Evolutionary conservation across 2,329 filamentous ascomycete genomes (phyloP).

Genomic region (Apiospora arundinis): DNA sequence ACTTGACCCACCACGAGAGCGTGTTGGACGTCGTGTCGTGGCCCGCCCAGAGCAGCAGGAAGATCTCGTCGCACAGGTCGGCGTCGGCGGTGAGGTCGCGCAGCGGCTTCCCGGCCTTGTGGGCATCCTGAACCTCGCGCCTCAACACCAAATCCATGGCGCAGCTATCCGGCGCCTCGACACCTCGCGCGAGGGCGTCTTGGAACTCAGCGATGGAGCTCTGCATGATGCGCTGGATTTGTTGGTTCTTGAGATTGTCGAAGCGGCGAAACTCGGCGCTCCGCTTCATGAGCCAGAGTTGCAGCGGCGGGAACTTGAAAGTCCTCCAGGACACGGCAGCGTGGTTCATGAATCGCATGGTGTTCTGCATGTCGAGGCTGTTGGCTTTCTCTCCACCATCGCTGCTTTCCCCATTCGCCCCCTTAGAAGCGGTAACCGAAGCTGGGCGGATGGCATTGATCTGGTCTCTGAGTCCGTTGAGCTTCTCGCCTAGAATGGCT

Average conservation of each 20-base stretch:
- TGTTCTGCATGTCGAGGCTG: slow-evolving; percentile 27
- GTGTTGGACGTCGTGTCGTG: slow-evolving; percentile 53
- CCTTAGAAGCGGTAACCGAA: neutral
- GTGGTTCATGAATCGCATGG: slow-evolving; percentile 27
- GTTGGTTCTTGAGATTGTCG: slow-evolving; percentile 29
- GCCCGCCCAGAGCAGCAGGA: slow-evolving; percentile 34
- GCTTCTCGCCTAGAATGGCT: neutral
- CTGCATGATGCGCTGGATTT: slow-evolving; percentile 32
- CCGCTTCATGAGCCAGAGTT: slow-evolving; percentile 25
- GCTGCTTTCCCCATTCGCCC: neutral
- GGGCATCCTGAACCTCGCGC: slow-evolving; percentile 40
- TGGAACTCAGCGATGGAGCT: slow-evolving; percentile 32
- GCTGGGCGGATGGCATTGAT: neutral
- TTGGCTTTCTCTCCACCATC: slow-evolving; percentile 17
- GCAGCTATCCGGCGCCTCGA: slow-evolving; percentile 38
- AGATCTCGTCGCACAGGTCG: slow-evolving; percentile 37
- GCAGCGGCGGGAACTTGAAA: slow-evolving; percentile 25
- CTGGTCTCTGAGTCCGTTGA: neutral
- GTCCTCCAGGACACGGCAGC: slow-evolving; percentile 22
- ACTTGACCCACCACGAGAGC: slow-evolving; percentile 48
- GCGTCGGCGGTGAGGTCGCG: slow-evolving; percentile 33
- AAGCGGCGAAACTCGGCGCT: slow-evolving; percentile 29
- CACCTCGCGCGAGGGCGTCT: slow-evolving; percentile 28
- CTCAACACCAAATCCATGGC: slow-evolving; percentile 45
- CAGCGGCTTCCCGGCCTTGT: slow-evolving; percentile 39